Percentiles rank a stretch among this genome's conserved stretches.
Evolutionary conservation across 164 flowering plant genomes (phyloP).

Genomic region (Stephania yunnanensis): DNA sequence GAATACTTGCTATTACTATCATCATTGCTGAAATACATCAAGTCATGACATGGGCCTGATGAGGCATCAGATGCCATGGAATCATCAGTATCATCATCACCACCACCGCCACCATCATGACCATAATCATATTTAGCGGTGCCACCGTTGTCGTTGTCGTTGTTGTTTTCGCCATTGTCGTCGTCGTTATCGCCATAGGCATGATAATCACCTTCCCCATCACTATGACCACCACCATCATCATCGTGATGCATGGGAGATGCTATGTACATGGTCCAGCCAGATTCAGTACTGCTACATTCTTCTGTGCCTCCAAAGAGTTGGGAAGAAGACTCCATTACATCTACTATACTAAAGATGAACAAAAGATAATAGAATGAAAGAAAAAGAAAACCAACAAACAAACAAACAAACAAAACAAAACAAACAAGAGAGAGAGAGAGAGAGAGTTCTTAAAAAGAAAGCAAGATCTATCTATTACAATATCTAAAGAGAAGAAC

Average conservation of each 20-base stretch:
- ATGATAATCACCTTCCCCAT: conserved; percentile 12
- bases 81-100: conserved; percentile 41
- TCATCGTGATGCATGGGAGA: conserved; percentile 47
- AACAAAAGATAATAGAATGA: conserved; percentile 1
- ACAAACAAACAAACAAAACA: conserved; percentile 4
- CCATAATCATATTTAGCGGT: too few relatives aligned
- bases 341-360: background rate
- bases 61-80: conserved; percentile 87
- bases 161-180: background rate
- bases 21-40: background rate
- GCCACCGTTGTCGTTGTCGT: too few relatives aligned
- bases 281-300: conserved; percentile 63
- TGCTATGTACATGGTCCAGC: conserved; percentile 74
- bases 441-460: conserved; percentile 14
- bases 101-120: conserved; percentile 3
- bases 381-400: conserved; percentile 9
- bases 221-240: conserved; percentile 17
- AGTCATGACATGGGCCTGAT: conserved; percentile 46
- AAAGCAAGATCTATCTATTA: conserved; percentile 6
- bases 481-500: conserved; percentile 3
- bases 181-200: background rate
- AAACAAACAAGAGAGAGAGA: conserved; percentile 9
- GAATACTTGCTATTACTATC: conserved; percentile 4
- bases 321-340: conserved; percentile 46
- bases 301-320: conserved; percentile 33